A percentile compares a stretch with the other conserved stretches of the same genome.
These are phyloP conservation scores for Lactarius vividus DNA, from an alignment of 768 basidiomycete species.

Conservation along the genomic window DNA sequence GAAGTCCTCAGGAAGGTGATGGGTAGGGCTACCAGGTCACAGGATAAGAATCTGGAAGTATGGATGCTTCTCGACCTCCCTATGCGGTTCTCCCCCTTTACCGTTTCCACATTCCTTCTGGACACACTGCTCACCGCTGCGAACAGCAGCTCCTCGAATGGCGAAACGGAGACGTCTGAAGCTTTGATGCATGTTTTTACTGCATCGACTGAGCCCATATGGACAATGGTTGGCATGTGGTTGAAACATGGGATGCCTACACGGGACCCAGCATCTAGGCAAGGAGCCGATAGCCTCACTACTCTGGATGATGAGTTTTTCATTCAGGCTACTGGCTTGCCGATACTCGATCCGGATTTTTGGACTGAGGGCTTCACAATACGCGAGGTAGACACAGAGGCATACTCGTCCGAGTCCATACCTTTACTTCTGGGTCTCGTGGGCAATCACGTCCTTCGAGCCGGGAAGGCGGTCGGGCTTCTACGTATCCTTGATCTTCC, in stretches of 20 bases:
- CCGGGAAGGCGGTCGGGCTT: conserved; percentile 77
- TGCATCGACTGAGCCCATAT: conserved; percentile 63
- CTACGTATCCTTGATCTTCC: conserved; percentile 53
- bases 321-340: conserved; percentile 65
- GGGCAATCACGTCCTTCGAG: conserved; percentile 55
- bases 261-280: conserved; percentile 26
- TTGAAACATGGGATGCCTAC: conserved; percentile 67
- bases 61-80: conserved; percentile 44
- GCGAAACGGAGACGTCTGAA: conserved; percentile 52
- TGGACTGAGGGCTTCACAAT: conserved; percentile 68
- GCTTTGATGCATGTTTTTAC: conserved; percentile 62
- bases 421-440: conserved; percentile 64
- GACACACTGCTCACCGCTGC: conserved; percentile 58
- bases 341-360: conserved; percentile 62
- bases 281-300: conserved; percentile 19
- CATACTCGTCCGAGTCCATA: conserved; percentile 36
- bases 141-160: conserved; percentile 58
- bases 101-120: conserved; percentile 55
- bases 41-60: conserved; percentile 34
- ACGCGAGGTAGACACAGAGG: conserved; percentile 44
- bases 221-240: conserved; percentile 73
- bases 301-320: conserved; percentile 74
- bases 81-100: conserved; percentile 46
- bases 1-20: conserved; percentile 43
- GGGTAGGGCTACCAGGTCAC: conserved; percentile 30